Conservation (phyloP, 306 rosid species). For the Comarum palustre region DNA sequence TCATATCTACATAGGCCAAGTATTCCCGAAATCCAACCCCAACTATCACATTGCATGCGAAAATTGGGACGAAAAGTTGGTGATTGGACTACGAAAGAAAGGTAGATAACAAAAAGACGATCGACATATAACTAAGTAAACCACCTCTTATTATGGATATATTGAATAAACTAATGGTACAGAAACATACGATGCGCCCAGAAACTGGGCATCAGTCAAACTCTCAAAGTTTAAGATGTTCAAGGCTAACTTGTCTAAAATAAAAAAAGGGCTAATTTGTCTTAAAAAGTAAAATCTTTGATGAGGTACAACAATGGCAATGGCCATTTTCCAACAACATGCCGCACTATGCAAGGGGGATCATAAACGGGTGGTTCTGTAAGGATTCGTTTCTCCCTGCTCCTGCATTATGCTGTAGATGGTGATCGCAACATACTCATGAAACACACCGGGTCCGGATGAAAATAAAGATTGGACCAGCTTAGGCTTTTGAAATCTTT, state of each 20-base stretch:
- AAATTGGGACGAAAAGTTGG: background rate
- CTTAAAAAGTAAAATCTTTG: slow-evolving; percentile 6
- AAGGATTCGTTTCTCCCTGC: background rate
- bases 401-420: background rate
- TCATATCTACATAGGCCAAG: background rate
- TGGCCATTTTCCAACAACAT: slow-evolving; percentile 12
- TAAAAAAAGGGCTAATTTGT: too few species aligned
- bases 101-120: background rate
- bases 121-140: background rate
- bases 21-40: background rate
- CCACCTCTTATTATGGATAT: background rate
- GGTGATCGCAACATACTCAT: background rate
- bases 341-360: background rate
- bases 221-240: background rate
- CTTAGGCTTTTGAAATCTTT: slow-evolving; percentile 50
- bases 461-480: background rate
- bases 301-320: background rate
- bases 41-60: background rate
- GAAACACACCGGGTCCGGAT: background rate
- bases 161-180: slow-evolving; percentile 11
- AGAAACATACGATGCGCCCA: background rate
- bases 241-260: slow-evolving; percentile 3
- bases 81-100: background rate
- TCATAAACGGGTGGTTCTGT: background rate
- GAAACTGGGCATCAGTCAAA: slow-evolving; percentile 1